Conservation (phyloP, 2,329 filamentous ascomycete species). For the Nannizzia gypsea region DNA sequence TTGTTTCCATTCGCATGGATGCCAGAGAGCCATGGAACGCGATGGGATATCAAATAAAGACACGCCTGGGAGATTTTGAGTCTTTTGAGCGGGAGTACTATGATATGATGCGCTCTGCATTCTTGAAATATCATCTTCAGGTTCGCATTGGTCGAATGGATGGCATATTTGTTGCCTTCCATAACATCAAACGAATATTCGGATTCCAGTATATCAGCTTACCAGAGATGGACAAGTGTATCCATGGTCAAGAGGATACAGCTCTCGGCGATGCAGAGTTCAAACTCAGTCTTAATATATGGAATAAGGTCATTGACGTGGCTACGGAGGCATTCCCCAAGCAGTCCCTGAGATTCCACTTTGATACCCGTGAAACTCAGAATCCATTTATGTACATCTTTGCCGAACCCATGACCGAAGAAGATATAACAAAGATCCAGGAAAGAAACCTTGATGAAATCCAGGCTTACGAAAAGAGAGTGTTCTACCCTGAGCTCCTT, state of each 20-base stretch:
- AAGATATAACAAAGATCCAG: conserved; percentile 64
- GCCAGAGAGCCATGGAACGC: conserved; percentile 58
- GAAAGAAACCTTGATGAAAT: conserved; percentile 51
- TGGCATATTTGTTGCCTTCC: conserved; percentile 91
- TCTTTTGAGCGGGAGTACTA: conserved; percentile 94
- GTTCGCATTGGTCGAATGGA: conserved; percentile 98
- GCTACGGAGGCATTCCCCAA: conserved; percentile 65
- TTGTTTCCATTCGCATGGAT: conserved; percentile 86
- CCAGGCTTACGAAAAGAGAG: conserved; percentile 53
- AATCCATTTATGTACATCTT: conserved; percentile 76
- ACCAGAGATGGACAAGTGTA: conserved; percentile 71
- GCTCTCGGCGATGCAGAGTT: conserved; percentile 73
- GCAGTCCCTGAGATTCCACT: conserved; percentile 62
- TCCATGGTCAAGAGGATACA: conserved; percentile 65
- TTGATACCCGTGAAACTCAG: conserved; percentile 57
- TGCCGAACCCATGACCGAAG: conserved; percentile 66
- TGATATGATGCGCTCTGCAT: conserved; percentile 89
- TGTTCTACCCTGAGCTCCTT: conserved; percentile 25
- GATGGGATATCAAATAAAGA: conserved; percentile 74
- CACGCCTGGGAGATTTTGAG: conserved; percentile 64
- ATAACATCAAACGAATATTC: conserved; percentile 91
- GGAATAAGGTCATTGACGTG: conserved; percentile 67
- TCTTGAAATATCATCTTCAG: conserved; percentile 93
- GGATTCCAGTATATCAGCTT: conserved; percentile 91
- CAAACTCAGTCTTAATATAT: conserved; percentile 61